These are phyloP conservation scores for Gigaspora rosea DNA, from an alignment of 192 early-diverging fungal genomes.

Conservation along the genomic window DNA sequence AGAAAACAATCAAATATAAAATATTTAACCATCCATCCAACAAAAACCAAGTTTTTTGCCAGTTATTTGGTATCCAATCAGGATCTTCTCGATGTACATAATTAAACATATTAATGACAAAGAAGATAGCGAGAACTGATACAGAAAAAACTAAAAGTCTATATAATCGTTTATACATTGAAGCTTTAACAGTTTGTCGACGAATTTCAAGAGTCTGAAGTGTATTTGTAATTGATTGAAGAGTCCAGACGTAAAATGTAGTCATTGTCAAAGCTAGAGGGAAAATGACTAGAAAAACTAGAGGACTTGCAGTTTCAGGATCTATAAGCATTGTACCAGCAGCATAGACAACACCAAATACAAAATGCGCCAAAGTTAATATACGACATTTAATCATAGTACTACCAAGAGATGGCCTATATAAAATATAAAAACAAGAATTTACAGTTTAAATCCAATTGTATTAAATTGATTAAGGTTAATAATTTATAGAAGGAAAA, in stretches of 20 bases:
- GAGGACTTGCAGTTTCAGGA: conserved; percentile 65
- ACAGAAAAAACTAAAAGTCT: conserved; percentile 77
- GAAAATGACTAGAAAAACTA: conserved; percentile 79
- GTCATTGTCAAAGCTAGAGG: conserved; percentile 91
- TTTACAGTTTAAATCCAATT: too few relatives aligned
- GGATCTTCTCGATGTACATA: conserved; percentile 66
- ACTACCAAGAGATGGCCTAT: conserved; percentile 85
- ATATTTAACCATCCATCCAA: conserved; percentile 91
- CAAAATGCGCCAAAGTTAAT: conserved; percentile 81
- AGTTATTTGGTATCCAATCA: conserved; percentile 73
- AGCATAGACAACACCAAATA: conserved; percentile 88
- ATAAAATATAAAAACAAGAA: neutral
- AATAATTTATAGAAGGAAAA: too few relatives aligned
- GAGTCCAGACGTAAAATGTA: conserved; percentile 90
- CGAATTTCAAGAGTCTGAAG: conserved; percentile 74
- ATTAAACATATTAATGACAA: conserved; percentile 80
- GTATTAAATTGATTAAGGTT: too few relatives aligned
- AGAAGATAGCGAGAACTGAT: conserved; percentile 70
- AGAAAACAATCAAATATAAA: conserved; percentile 79
- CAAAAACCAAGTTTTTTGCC: conserved; percentile 88
- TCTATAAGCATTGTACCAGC: conserved; percentile 74
- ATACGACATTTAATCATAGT: conserved; percentile 86
- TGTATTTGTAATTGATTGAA: conserved; percentile 79
- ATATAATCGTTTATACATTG: conserved; percentile 89
- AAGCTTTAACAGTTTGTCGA: conserved; percentile 82